phyloP scores from a whole-genome alignment of 2,329 filamentous ascomycete genomes.

The Thermoascus crustaceus region DNA sequence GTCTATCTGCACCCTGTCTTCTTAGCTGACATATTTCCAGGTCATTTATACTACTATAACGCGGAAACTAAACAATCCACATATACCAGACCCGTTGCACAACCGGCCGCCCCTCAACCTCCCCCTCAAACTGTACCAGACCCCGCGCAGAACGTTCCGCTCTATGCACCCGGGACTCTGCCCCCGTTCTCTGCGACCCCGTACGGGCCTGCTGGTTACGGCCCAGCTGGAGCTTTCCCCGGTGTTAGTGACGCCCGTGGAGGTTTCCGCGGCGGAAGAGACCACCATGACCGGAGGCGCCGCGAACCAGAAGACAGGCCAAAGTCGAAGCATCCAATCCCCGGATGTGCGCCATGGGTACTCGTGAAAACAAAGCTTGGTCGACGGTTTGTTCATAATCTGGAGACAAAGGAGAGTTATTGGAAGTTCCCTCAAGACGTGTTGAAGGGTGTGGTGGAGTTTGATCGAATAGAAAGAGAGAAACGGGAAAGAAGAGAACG shows the following conservation, averaged over 20 bases:
- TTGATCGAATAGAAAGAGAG: conserved; percentile 64
- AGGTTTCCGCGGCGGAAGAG: conserved; percentile 43
- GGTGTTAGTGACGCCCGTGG: conserved; percentile 29
- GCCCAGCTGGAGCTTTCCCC: conserved; percentile 15
- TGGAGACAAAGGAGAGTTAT: conserved; percentile 75
- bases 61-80: conserved; percentile 74
- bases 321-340: conserved; percentile 68
- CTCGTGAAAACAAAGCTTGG: conserved; percentile 89
- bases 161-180: conserved; percentile 25
- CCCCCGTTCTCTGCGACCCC: conserved; percentile 31
- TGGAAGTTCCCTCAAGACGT: conserved; percentile 92
- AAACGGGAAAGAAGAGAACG: conserved; percentile 50
- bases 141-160: conserved; percentile 28
- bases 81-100: conserved; percentile 62
- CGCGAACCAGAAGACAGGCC: conserved; percentile 72
- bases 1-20: conserved; percentile 6
- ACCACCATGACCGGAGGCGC: conserved; percentile 52
- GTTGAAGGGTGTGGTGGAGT: conserved; percentile 62
- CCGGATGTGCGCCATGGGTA: conserved; percentile 77
- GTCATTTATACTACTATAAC: conserved; percentile 86
- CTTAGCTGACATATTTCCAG: conserved; percentile 31
- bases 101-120: conserved; percentile 15
- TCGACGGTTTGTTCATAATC: conserved; percentile 83
- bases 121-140: conserved; percentile 34
- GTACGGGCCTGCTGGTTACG: conserved; percentile 15